A percentile compares a stretch with the other conserved stretches of the same genome.
These are phyloP conservation scores for Colletotrichum sp. DNA, from an alignment of 2,329 filamentous ascomycete species.

Conservation along the genomic window DNA sequence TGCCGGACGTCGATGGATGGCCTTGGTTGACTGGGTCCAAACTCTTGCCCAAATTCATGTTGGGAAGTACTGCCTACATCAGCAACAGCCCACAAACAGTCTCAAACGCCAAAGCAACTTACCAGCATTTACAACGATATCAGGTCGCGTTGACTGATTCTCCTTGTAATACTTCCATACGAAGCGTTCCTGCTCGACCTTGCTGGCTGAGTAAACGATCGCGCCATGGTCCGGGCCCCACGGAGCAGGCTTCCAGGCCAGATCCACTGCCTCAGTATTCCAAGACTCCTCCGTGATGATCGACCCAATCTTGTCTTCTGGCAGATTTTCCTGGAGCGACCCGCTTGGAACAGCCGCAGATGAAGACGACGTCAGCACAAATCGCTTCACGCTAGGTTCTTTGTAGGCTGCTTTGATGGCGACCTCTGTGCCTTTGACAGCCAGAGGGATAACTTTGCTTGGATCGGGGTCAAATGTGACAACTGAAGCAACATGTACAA, in stretches of 20 bases:
- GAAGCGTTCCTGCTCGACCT: constrained; percentile 38
- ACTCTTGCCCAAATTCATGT: constrained; percentile 28
- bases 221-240: constrained; percentile 31
- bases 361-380: constrained; percentile 45
- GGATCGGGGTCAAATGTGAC: constrained; percentile 39
- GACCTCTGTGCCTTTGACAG: constrained; percentile 29
- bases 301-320: neutral
- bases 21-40: constrained; percentile 26
- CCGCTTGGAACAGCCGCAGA: constrained; percentile 22
- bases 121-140: constrained; percentile 11
- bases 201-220: constrained; percentile 42
- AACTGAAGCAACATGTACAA: constrained; percentile 44
- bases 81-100: constrained; percentile 16
- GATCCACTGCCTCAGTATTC: constrained; percentile 35
- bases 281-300: constrained; percentile 32
- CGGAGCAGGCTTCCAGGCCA: constrained; percentile 40
- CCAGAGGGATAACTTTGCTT: constrained; percentile 39
- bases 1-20: constrained; percentile 24
- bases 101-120: neutral
- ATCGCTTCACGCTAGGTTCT: constrained; percentile 39
- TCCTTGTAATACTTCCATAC: constrained; percentile 42
- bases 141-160: constrained; percentile 25
- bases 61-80: constrained; percentile 33
- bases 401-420: constrained; percentile 38
- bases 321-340: constrained; percentile 22